A percentile compares a stretch with the other conserved stretches of the same genome.
Conservation (phyloP, 108 stramenopile species). For the Epipyxis sp. region DNA sequence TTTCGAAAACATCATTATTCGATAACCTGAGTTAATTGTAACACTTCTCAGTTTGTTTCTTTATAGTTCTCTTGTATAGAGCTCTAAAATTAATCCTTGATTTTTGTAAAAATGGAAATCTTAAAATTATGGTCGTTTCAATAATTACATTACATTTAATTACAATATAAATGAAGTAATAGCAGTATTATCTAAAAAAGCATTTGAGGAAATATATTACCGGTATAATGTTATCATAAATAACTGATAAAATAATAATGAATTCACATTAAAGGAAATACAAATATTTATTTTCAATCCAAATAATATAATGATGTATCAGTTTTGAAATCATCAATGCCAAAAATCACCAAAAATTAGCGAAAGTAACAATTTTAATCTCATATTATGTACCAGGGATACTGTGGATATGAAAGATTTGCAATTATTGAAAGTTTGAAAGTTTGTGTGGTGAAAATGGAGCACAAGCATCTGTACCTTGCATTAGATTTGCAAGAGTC, state of each 20-base stretch:
- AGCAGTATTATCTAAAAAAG: no score
- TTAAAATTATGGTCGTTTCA: no score
- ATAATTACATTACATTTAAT: no score
- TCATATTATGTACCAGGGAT: background rate
- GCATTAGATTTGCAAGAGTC: background rate
- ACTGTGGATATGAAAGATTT: background rate
- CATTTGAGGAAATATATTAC: background rate
- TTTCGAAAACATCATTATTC: no score
- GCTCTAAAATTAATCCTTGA: no score
- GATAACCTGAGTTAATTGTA: no score
- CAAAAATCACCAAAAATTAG: no score
- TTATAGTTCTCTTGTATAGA: no score
- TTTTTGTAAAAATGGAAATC: no score
- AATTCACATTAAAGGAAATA: background rate
- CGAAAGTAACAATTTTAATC: background rate
- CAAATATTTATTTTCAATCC: background rate
- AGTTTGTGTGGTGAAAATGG: background rate
- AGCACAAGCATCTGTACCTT: background rate
- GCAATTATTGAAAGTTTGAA: background rate
- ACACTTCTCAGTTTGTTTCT: no score
- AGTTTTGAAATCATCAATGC: no score
- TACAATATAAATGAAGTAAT: no score
- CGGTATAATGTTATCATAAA: background rate
- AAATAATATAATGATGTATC: background rate
- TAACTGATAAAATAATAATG: background rate